Evolutionary conservation across 1,139 yeast species (phyloP).

Genomic region (Magnusiomyces ingens): DNA sequence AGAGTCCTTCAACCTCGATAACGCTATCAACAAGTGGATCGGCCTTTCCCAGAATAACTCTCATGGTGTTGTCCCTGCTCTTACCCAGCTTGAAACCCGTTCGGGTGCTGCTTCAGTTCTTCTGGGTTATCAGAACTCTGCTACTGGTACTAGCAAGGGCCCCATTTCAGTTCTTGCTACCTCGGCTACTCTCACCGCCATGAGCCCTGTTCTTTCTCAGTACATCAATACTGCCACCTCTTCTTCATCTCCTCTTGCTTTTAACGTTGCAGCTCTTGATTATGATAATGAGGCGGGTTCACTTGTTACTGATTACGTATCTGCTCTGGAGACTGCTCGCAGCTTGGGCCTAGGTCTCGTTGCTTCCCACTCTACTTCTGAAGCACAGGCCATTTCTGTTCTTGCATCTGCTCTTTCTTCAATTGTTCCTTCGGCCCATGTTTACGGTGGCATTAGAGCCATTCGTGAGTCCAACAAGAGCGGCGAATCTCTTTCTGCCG

Average conservation of each 20-base stretch:
- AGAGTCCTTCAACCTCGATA: conserved; percentile 53
- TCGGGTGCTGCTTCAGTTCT: conserved; percentile 79
- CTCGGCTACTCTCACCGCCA: conserved; percentile 58
- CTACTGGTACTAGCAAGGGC: conserved; percentile 9
- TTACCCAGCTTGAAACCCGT: conserved; percentile 63
- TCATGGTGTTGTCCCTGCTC: conserved; percentile 49
- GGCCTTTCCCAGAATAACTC: conserved; percentile 44
- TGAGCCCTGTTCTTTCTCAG: conserved; percentile 50
- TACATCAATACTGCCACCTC: conserved; percentile 30
- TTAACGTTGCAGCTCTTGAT: conserved; percentile 67
- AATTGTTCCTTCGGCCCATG: conserved; percentile 55
- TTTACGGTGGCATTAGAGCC: conserved; percentile 75
- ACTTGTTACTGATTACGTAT: conserved; percentile 60
- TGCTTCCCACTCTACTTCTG: conserved; percentile 47
- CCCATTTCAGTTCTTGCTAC: conserved; percentile 49
- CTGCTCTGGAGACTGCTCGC: conserved; percentile 59
- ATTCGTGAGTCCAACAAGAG: conserved; percentile 50
- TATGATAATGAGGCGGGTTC: conserved; percentile 48
- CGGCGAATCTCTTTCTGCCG: conserved; percentile 42
- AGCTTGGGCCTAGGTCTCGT: conserved; percentile 64
- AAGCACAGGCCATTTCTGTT: conserved; percentile 57
- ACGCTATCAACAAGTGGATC: conserved; percentile 55
- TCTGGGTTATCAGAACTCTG: conserved; percentile 50
- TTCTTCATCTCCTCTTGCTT: conserved; percentile 40
- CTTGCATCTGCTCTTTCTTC: conserved; percentile 61